phyloP scores from a whole-genome alignment of 108 stramenopile genomes.

The Cyclostephanos tholiformis region DNA sequence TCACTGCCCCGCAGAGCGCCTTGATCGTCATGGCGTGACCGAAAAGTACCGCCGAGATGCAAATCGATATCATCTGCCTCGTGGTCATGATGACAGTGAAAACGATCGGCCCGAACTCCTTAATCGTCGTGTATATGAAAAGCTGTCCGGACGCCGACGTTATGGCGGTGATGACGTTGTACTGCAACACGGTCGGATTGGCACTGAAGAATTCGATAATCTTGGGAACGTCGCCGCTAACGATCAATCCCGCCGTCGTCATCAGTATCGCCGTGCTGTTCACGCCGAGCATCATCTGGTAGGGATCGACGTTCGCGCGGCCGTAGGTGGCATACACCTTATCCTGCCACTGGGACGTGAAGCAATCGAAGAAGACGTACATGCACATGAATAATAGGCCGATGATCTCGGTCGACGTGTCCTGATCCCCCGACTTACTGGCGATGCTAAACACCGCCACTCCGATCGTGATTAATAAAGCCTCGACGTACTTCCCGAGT shows the following conservation, averaged over 20 bases:
- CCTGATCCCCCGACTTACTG: conserved; percentile 60
- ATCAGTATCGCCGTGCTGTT: conserved; percentile 95
- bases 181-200: conserved; percentile 83
- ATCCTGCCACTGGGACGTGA: conserved; percentile 98
- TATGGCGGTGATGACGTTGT: conserved; percentile 95
- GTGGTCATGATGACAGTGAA: conserved; percentile 98
- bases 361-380: conserved; percentile 96
- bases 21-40: conserved; percentile 80
- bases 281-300: conserved; percentile 99
- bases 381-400: conserved; percentile 92
- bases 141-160: conserved; percentile 95
- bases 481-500: conserved; percentile 86
- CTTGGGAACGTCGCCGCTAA: conserved; percentile 90
- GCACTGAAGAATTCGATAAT: conserved; percentile 88
- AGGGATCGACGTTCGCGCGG: conserved; percentile 83
- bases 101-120: conserved; percentile 87
- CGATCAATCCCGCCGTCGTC: conserved; percentile 86
- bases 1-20: conserved; percentile 77
- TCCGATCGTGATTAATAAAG: conserved; percentile 91
- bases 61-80: conserved; percentile 95
- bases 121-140: conserved; percentile 89
- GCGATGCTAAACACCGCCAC: conserved; percentile 90
- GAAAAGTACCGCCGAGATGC: conserved; percentile 91
- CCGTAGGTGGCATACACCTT: conserved; percentile 95
- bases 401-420: conserved; percentile 72